Base-by-base conservation (phyloP, 2,329 filamentous ascomycete species). In the Aspergillus transmontanensis region DNA sequence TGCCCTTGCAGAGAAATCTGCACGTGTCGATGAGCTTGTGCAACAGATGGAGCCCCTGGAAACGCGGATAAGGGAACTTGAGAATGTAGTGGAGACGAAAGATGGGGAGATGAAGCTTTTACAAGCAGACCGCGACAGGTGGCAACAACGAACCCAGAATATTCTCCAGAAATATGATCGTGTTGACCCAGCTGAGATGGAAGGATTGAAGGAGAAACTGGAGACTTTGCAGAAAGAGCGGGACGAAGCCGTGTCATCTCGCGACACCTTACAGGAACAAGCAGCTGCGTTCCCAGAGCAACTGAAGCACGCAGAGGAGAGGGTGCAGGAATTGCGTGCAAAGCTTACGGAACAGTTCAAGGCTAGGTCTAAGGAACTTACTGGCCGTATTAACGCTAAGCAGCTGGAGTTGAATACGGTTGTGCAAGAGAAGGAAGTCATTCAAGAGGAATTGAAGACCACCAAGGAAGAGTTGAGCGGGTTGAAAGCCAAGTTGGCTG, bases 91-190 rank as follows among this genome's bases (percentile, higher is more conserved):
- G 66, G 87, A 90, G 64, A 91, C 90, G 68, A 90, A 94, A 71
- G 90, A 96, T 68, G 93, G 93, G 14, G 94, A 98, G 75, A 87
- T 97, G 73, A 92, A 91, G 72, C 86, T 97, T 66, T 85, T 98
- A 11, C 91, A 96, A 68, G 91, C 95, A 71, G 94, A 98, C 74
- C 90, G 95, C 19, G 94, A 98, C 75, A 88, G 92, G 62, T 97
- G 94, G 92, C 93, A 97, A 79, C 94, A 97, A 82, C 90, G 95
- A 28, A 96, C 93, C 1, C 93, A 98, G 75, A 92, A 96, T 70
- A 97, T 99, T 65, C 86, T 99, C 57, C 93, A 93, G 68, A 97
- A 97, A 76, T 97, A 98, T 74, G 94, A 97, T 69, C 92, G 94
- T 61, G 92, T 96, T 58, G 95, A 99, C 74, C 94, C 95, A 50